Percentiles rank a stretch among this genome's conserved stretches.
Evolutionary conservation across 495 filamentous ascomycete species (phyloP).

Genomic region (Annulohypoxylon bovei): DNA sequence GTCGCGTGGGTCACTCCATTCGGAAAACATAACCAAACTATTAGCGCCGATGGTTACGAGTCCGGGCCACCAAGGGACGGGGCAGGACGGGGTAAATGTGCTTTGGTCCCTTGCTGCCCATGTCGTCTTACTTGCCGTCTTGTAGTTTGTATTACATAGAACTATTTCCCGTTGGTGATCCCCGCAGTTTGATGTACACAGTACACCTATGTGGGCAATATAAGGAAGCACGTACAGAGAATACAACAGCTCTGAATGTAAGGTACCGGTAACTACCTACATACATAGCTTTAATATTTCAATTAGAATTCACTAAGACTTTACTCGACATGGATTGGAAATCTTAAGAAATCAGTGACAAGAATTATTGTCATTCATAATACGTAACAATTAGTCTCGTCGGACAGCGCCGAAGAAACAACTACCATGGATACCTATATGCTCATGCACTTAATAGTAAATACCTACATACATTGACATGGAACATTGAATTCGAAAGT

Average conservation of each 20-base stretch:
- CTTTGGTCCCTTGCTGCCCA: slow-evolving; percentile 31
- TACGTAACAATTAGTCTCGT: slow-evolving; percentile 24
- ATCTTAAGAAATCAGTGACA: slow-evolving; percentile 3
- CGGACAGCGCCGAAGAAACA: slow-evolving; percentile 21
- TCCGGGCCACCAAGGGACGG: slow-evolving; percentile 17
- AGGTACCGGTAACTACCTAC: neutral
- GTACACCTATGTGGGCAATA: neutral
- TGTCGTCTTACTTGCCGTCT: slow-evolving; percentile 17
- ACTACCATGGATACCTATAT: neutral
- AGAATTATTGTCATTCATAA: slow-evolving; percentile 19
- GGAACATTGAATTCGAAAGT: neutral
- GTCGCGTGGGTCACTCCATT: slow-evolving; percentile 36
- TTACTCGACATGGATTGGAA: neutral
- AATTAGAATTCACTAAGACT: neutral
- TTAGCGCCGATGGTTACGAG: slow-evolving; percentile 26
- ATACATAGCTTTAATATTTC: neutral
- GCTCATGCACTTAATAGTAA: neutral
- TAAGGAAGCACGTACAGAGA: neutral
- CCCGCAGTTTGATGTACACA: slow-evolving; percentile 21
- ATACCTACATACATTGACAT: slow-evolving; percentile 10
- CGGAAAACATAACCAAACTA: slow-evolving; percentile 32
- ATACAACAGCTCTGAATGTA: neutral
- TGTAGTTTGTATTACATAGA: slow-evolving; percentile 5
- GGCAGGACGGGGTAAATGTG: slow-evolving; percentile 39
- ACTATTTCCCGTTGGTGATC: slow-evolving; percentile 25